Conservation (phyloP, 1,284 basidiomycete genomes). For the Gomphus bonarii region DNA sequence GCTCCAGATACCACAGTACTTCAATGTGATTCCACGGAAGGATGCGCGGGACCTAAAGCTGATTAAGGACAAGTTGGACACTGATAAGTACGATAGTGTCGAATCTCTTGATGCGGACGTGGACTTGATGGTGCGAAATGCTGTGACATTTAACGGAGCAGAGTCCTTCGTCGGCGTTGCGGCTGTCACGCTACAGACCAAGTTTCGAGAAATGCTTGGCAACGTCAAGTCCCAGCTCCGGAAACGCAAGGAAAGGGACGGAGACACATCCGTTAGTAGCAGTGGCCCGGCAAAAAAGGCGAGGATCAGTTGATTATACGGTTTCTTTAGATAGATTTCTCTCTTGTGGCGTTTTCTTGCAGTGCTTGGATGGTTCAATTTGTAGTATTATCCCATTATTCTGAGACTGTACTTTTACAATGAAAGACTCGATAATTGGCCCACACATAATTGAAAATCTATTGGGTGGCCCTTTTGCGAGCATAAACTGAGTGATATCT, state of each 20-base stretch:
- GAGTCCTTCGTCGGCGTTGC: slow-evolving; percentile 67
- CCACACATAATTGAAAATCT: background rate
- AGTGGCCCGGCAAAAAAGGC: slow-evolving; percentile 55
- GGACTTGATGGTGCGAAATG: slow-evolving; percentile 78
- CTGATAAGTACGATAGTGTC: slow-evolving; percentile 70
- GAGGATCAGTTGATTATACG: background rate
- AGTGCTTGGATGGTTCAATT: background rate
- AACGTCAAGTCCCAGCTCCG: slow-evolving; percentile 48
- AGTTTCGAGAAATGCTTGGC: slow-evolving; percentile 41
- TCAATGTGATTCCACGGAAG: slow-evolving; percentile 70
- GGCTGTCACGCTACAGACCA: slow-evolving; percentile 38
- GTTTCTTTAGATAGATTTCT: background rate
- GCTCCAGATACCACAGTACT: slow-evolving; percentile 75
- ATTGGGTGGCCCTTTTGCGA: slow-evolving; percentile 28
- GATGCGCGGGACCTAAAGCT: slow-evolving; percentile 82
- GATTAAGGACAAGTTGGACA: slow-evolving; percentile 76
- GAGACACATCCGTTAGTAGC: background rate
- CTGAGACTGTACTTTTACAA: slow-evolving; percentile 6
- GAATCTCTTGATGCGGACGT: slow-evolving; percentile 77
- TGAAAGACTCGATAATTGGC: background rate
- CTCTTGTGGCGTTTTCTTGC: background rate
- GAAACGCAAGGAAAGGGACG: slow-evolving; percentile 50
- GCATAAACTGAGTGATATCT: slow-evolving; percentile 50
- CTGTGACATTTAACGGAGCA: slow-evolving; percentile 75
- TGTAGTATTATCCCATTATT: slow-evolving; percentile 6